Evolutionary conservation across 306 rosid species (phyloP), one percentile per base, ranked within the genome.

Genomic region (Casuarina cunninghamiana): DNA sequence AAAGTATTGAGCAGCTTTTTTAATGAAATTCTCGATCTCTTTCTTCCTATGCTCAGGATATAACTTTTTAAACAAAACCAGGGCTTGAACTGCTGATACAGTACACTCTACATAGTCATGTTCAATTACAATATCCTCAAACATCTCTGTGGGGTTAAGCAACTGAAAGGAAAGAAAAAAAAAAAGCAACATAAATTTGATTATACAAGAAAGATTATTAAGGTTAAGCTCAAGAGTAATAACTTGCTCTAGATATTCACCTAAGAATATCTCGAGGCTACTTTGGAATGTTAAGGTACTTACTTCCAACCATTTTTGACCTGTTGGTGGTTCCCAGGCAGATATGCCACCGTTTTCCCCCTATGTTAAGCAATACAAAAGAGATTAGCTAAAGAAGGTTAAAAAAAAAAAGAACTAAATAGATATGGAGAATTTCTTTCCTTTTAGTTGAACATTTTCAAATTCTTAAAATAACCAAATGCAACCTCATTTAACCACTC

Each of bases 311-410:
- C 93, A 91, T 0, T 85, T 83, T 75, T 80, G 83, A 19, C 78
- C 91, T 57, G 84, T 79, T 60, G 87, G 69, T 16, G 90, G 90
- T 72, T 91, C 93, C 97, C 97, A 93, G 0, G 86, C 93, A 13
- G 94, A 45, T 38, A 89, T 80, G 54, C 97, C 97, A 26, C 97
- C 97, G 2, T 83, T 90, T 75, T 90, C 80, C 85, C 97, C 84
- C 94, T 93, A 53, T 77, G 77, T 35, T 17, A 49, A 26, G 17
- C 21, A 6, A 9, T n/a, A 55, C 3, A 55, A 15, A 38, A 21
- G 8, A 39, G 37, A 5, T 2, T 13, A 55, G 53, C 6, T 55
- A 26, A 60, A 12, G n/a, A 9, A 1, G 12, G 10, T 54, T 8
- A 37, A 35, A 78, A 9, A 50, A 44, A 21, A 5, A 15, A 2